phyloP scores from a whole-genome alignment of 345 rosid genomes.

The Kandelia obovata region DNA sequence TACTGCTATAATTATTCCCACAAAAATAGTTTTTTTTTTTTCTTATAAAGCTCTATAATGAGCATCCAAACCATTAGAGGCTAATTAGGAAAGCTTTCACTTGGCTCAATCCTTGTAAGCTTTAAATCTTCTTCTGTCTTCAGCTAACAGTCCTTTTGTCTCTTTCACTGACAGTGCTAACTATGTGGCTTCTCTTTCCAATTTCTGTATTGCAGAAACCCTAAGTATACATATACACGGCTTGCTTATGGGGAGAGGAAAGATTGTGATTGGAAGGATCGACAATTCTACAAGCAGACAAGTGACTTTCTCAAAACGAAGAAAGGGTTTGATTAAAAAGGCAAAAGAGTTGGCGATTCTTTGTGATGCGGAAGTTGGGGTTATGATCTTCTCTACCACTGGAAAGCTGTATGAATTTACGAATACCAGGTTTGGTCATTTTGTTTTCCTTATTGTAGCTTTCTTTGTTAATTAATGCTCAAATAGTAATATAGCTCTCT shows the following conservation, averaged over 20 bases:
- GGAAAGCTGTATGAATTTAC: constrained; percentile 43
- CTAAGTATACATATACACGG: constrained; percentile 13
- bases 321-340: constrained; percentile 46
- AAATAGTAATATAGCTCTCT: too few relatives aligned
- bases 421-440: constrained; percentile 35
- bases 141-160: not conserved
- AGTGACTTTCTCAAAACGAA: constrained; percentile 49
- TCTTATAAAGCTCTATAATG: too few relatives aligned
- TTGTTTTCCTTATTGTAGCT: too few relatives aligned
- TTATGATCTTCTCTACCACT: constrained; percentile 39
- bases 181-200: too few relatives aligned
- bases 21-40: too few relatives aligned
- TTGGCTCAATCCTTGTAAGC: too few relatives aligned
- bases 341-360: constrained; percentile 43
- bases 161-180: too few relatives aligned
- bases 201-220: constrained; percentile 27
- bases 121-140: constrained; percentile 1
- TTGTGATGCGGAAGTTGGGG: constrained; percentile 48
- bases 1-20: too few relatives aligned
- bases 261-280: constrained; percentile 43
- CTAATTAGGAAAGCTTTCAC: too few relatives aligned
- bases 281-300: constrained; percentile 46
- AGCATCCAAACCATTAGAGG: too few relatives aligned
- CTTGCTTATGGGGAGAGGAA: constrained; percentile 41
- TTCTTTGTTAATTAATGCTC: too few relatives aligned